Evolutionary conservation across 192 early-diverging fungal species (phyloP), one percentile per base, ranked within the genome.

Genomic region (Coemansia sp.): DNA sequence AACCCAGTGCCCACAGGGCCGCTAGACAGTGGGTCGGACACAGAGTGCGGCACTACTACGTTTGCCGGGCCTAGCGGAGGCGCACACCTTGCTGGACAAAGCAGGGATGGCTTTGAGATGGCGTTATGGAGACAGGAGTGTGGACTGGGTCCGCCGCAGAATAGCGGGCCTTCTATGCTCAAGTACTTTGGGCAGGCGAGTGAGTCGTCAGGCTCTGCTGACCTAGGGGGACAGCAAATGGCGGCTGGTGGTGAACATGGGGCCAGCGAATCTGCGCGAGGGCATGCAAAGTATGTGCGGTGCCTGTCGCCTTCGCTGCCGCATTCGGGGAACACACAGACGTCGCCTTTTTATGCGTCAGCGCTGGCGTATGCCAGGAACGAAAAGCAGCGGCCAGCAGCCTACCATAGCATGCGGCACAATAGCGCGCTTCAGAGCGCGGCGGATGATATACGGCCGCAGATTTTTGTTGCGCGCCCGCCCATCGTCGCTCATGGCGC

Each of bases 101-200:
- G 41, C 3, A 61, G 56, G 6, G 68, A 68, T 6, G 21, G 53
- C 4, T 69, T 48, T 59, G 73, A 70, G 14, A 53, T 59, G 66
- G 73, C 64, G 3, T 43, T 68, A 14, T 75, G 73, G 67, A 50
- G 62, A 14, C 67, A 75, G 36, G 73, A 75, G 60, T 66, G 59
- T 0, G 73, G 59, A 1, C 60, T 70, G 9, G 73, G 73, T 3
- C 68, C 73, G 60, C 73, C 73, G 11, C 13, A 8, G n/a, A 16
- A 55, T 25, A 20, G 28, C 10, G 38, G 67, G 37, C 58, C 61
- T 3, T 28, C n/a, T 1, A 10, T 21, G 14, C 31, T 57, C 12
- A 62, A 36, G 14, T 59, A 50, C 25, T 41, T 48, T 50, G 56
- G 31, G 12, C 12, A 55, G 18, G 25, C 56, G 48, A 50, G 39